A percentile compares a stretch with the other conserved stretches of the same genome.
These are phyloP conservation scores for Neoscytalidium dimidiatum DNA, from an alignment of 2,329 filamentous ascomycete genomes.

Conservation along the genomic window DNA sequence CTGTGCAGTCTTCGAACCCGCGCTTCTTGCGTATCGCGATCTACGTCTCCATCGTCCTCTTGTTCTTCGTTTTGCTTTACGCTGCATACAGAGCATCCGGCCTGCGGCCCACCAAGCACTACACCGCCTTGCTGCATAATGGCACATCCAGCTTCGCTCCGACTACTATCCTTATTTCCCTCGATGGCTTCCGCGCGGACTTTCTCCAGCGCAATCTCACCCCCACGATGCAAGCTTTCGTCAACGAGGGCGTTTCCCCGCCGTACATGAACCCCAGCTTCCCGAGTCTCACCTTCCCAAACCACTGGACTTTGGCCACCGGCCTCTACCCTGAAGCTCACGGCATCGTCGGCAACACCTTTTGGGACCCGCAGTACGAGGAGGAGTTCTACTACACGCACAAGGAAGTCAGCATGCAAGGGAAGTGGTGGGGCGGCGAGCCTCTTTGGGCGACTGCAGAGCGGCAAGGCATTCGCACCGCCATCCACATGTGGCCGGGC, in stretches of 20 bases:
- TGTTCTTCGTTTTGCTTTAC: constrained; percentile 58
- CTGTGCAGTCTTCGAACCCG: not conserved
- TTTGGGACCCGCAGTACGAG: constrained; percentile 79
- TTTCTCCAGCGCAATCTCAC: constrained; percentile 84
- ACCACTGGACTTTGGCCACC: constrained; percentile 92
- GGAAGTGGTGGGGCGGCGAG: constrained; percentile 94
- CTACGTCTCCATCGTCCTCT: constrained; percentile 49
- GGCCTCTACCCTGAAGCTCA: constrained; percentile 91
- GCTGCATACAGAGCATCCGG: constrained; percentile 56
- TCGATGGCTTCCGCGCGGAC: constrained; percentile 95
- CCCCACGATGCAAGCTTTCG: constrained; percentile 75
- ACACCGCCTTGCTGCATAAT: constrained; percentile 58
- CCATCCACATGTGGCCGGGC: constrained; percentile 98
- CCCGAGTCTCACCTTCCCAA: constrained; percentile 91
- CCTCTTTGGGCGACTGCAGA: constrained; percentile 95
- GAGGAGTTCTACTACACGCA: constrained; percentile 90
- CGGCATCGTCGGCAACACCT: constrained; percentile 89
- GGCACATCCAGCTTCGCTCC: constrained; percentile 87
- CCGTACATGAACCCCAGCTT: constrained; percentile 93
- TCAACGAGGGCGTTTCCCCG: constrained; percentile 83
- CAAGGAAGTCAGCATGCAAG: constrained; percentile 70
- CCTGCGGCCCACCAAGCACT: constrained; percentile 14
- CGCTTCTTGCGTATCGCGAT: constrained; percentile 43
- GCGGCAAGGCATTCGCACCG: constrained; percentile 72
- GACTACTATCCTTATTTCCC: constrained; percentile 88